Conservation (phyloP, 495 filamentous ascomycete species). For the Penicillium diatomitis region DNA sequence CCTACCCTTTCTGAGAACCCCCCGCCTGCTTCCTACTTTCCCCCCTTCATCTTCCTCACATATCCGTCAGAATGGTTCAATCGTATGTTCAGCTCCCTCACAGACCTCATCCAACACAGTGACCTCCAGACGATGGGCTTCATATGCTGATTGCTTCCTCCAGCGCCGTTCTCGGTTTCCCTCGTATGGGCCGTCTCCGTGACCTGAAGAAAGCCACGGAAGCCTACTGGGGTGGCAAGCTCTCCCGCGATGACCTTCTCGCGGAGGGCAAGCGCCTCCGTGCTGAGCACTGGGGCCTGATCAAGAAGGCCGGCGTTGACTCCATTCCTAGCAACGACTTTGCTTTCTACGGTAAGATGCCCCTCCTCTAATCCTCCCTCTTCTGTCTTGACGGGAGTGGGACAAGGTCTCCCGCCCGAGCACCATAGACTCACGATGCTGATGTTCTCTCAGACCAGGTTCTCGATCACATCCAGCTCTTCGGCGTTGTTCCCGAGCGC, state of each 20-base stretch:
- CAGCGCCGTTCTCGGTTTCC: conserved; percentile 66
- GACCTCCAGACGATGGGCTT: conserved; percentile 17
- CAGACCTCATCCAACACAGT: background rate
- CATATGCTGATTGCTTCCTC: conserved; percentile 9
- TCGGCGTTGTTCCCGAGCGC: conserved; percentile 83
- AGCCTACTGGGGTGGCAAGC: conserved; percentile 91
- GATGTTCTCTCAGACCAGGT: conserved; percentile 53
- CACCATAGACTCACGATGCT: background rate
- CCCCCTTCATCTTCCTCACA: conserved; percentile 15
- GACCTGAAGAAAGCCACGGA: conserved; percentile 99
- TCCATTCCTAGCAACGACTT: conserved; percentile 99
- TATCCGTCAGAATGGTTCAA: conserved; percentile 65
- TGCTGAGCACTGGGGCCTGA: conserved; percentile 96
- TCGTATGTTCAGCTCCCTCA: conserved; percentile 41
- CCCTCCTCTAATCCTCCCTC: background rate
- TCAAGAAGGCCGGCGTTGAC: conserved; percentile 94
- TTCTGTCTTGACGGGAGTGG: too few relatives aligned
- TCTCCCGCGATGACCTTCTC: conserved; percentile 78
- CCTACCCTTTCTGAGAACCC: conserved; percentile 8
- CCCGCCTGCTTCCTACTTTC: conserved; percentile 13
- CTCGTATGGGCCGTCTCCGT: conserved; percentile 93
- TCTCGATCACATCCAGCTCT: conserved; percentile 97
- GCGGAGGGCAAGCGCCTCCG: conserved; percentile 93
- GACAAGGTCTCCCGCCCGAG: too few relatives aligned
- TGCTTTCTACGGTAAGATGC: conserved; percentile 62